Conservation (phyloP, 2,329 filamentous ascomycete species). For the Trichoderma semiorbis region DNA sequence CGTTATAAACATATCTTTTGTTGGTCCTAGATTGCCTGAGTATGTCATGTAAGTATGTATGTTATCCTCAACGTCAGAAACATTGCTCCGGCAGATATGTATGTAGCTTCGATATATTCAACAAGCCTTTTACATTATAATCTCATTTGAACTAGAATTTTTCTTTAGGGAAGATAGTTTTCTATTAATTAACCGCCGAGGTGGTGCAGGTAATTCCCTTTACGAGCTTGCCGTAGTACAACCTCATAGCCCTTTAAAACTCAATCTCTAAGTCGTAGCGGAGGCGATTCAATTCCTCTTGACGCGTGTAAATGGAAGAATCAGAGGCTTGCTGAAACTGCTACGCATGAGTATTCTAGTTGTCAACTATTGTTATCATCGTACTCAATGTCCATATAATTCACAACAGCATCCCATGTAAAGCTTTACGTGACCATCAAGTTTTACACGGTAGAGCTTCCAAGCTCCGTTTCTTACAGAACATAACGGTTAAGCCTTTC, state of each 20-base stretch:
- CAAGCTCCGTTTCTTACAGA: not conserved
- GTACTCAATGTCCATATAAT: not conserved
- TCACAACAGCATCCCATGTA: not conserved
- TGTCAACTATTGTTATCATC: too few species aligned
- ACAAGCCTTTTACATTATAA: not conserved
- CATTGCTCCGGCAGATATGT: not conserved
- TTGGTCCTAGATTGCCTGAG: not conserved
- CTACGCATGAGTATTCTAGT: not conserved
- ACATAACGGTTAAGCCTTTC: not conserved
- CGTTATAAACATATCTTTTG: not conserved
- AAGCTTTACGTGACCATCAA: not conserved
- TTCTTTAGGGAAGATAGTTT: not conserved
- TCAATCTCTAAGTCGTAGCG: not conserved
- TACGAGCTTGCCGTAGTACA: not conserved
- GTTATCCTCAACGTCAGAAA: not conserved
- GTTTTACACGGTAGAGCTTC: not conserved
- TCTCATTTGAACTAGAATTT: not conserved
- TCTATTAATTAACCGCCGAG: not conserved
- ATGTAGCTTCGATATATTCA: not conserved
- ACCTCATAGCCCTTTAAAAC: not conserved
- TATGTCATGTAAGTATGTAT: not conserved
- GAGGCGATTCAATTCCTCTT: not conserved
- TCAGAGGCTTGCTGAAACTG: not conserved
- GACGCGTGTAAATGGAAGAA: not conserved
- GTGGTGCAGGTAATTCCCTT: not conserved